phyloP scores from a whole-genome alignment of 2,329 filamentous ascomycete species.

The Xenoacremonium recifei region DNA sequence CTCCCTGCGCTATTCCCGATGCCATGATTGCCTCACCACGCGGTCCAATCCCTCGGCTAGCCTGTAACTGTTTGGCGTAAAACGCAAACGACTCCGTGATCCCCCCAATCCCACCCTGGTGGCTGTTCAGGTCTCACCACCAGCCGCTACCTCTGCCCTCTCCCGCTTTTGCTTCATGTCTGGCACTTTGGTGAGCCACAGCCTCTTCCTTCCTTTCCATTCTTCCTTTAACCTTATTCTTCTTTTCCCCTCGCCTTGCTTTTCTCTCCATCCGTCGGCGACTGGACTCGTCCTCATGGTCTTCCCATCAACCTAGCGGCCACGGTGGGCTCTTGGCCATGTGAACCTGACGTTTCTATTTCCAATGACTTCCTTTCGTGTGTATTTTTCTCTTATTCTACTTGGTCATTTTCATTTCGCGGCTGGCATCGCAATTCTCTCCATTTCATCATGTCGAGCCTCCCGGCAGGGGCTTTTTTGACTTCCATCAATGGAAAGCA shows the following conservation, averaged over 20 bases:
- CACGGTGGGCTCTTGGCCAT: neutral
- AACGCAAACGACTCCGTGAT: neutral
- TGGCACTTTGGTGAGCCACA: no score
- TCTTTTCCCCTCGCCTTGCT: neutral
- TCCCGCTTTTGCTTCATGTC: no score
- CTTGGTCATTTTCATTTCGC: constrained; percentile 11
- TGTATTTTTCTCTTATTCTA: constrained; percentile 5
- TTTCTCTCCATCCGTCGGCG: neutral
- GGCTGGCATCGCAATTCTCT: constrained; percentile 36
- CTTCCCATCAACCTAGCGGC: neutral
- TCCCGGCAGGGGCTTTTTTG: constrained; percentile 47
- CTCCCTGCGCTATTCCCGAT: neutral
- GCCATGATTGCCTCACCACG: neutral
- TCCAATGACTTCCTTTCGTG: neutral
- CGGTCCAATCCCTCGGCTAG: neutral
- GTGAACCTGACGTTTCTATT: neutral
- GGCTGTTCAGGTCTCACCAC: no score
- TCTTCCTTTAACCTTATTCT: no score
- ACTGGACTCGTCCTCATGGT: neutral
- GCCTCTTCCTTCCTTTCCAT: no score
- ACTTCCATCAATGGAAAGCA: constrained; percentile 49
- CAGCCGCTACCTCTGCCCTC: no score
- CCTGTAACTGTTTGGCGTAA: neutral
- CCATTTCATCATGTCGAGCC: constrained; percentile 31
- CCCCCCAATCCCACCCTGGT: no score